Base-by-base conservation (phyloP, 192 early-diverging fungal genomes). In the Backusella liffmaniae region DNA sequence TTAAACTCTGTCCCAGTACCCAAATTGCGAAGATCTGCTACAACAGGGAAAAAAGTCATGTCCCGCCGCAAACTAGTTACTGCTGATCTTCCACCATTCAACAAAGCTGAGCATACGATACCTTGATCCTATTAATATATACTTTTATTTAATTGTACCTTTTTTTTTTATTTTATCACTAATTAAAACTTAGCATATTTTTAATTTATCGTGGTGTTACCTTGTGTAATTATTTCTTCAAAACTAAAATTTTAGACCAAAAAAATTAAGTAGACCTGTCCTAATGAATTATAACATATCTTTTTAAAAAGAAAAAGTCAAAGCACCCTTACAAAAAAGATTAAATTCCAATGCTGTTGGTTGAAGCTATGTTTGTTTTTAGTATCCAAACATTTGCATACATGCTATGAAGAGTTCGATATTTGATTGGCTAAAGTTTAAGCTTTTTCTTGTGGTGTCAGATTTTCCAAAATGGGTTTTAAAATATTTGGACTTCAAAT, bases 1-100 rank as follows among this genome's bases (percentile, higher is more conserved):
- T 29, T 37, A 8, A 59, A 59, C 30, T 29, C 72, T 65, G 56
- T 73, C 21, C 72, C 72, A 16, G 70, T 71, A 44, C 70, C 70
- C 16, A 44, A 49, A 32, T 49, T 71, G 8, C 41, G 44, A 30
- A 71, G 70, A 49, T 71, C 70, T 8, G 39, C 42, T 44, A 71
- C 70, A 26, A 71, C 70, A 16, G 70, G 70, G 0, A 71, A 5
- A 44, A 71, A 71, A 44, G 35, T 69, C 4, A 37, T 36, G 2
- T 69, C 67, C 23, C 34, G 67, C 21, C 67, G 67, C 18, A 69
- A 69, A 69, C 2, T 62, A 62, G 56, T 0, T 62, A 62, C 56
- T 62, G 0, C 56, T 62, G 56, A 62, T 4, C 7, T 62, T 30
- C 23, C 56, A 13, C 26, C 56, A 26, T 62, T 62, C 56, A 62